Evolutionary conservation across 2,329 filamentous ascomycete species (phyloP).

Genomic region (Exophiala oligosperma): DNA sequence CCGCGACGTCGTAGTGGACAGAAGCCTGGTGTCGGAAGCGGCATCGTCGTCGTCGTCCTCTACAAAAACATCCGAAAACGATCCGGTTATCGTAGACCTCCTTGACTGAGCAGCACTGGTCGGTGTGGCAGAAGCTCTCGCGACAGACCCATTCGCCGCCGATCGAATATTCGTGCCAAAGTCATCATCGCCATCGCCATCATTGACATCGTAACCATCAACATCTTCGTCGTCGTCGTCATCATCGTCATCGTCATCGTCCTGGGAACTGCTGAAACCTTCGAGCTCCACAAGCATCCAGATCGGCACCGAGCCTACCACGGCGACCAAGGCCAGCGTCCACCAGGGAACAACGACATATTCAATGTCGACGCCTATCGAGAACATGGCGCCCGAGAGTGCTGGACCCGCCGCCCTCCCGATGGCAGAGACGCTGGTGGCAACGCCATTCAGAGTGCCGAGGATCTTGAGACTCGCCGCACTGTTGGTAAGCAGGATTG

Average conservation of each 20-base stretch:
- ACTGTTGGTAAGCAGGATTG: slow-evolving; percentile 87
- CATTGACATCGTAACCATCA: slow-evolving; percentile 4
- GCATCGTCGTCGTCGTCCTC: slow-evolving; percentile 11
- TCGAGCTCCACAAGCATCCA: slow-evolving; percentile 74
- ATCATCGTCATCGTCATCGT: slow-evolving; percentile 32
- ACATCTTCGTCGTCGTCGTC: slow-evolving; percentile 22
- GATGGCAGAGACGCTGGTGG: slow-evolving; percentile 77
- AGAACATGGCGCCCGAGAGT: slow-evolving; percentile 70
- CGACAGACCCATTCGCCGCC: neutral
- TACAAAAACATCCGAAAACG: slow-evolving; percentile 8
- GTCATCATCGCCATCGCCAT: slow-evolving; percentile 9
- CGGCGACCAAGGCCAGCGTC: slow-evolving; percentile 65
- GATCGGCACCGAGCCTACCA: slow-evolving; percentile 68
- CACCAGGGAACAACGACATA: slow-evolving; percentile 82
- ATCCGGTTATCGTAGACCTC: slow-evolving; percentile 1
- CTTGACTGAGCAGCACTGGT: slow-evolving; percentile 6
- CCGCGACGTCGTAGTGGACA: slow-evolving; percentile 13
- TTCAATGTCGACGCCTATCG: slow-evolving; percentile 70
- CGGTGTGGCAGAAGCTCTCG: slow-evolving; percentile 10
- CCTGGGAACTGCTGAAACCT: slow-evolving; percentile 53
- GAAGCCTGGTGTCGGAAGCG: slow-evolving; percentile 7
- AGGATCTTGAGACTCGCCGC: slow-evolving; percentile 73
- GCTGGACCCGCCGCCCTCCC: slow-evolving; percentile 80
- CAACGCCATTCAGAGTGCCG: slow-evolving; percentile 87
- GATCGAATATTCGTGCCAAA: neutral